Conservation (phyloP, 345 rosid genomes). For the Eucalyptus rudis region DNA sequence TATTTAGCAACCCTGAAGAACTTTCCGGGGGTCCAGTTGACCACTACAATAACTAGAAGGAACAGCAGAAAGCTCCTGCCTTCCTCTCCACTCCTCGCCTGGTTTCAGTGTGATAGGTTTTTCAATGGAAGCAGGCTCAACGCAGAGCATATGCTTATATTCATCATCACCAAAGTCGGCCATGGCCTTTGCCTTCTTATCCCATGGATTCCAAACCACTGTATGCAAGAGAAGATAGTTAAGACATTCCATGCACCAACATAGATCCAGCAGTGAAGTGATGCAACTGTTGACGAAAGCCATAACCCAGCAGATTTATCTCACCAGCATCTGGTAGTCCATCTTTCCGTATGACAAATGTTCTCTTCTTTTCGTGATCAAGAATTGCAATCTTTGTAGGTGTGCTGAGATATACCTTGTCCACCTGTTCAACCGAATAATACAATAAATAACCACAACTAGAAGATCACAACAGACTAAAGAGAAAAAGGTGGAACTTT, state of each 20-base stretch:
- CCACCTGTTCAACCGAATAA: conserved; percentile 29
- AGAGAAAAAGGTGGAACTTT: not conserved
- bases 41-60: conserved; percentile 96
- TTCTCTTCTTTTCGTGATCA: conserved; percentile 95
- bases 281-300: not conserved
- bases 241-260: not conserved
- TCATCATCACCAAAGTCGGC: conserved; percentile 92
- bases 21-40: conserved; percentile 87
- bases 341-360: conserved; percentile 85
- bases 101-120: conserved; percentile 79
- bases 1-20: conserved; percentile 39
- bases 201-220: conserved; percentile 99
- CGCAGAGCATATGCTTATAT: conserved; percentile 91
- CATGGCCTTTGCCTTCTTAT: conserved; percentile 77
- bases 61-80: conserved; percentile 79
- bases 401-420: conserved; percentile 73
- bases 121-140: conserved; percentile 83
- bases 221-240: conserved; percentile 1
- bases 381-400: conserved; percentile 88
- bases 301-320: not conserved
- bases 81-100: conserved; percentile 95
- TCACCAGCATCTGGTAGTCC: conserved; percentile 98
- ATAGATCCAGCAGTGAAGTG: not conserved
- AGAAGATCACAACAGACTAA: not conserved
- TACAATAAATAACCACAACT: not conserved